These are phyloP conservation scores for Rutstroemia sp. DNA, from an alignment of 2,329 filamentous ascomycete genomes.

Conservation along the genomic window DNA sequence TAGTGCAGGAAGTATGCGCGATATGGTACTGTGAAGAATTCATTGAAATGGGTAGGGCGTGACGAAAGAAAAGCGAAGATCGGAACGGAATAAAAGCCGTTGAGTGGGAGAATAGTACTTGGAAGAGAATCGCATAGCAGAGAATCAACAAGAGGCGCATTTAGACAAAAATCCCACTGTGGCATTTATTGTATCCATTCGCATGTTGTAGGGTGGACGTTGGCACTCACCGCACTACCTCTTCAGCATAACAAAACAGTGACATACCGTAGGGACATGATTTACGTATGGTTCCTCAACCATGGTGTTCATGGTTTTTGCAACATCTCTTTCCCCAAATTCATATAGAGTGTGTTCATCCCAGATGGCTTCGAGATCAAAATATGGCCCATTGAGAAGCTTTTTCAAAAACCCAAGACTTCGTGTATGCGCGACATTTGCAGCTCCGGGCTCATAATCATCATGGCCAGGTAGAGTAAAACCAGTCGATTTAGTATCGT, in stretches of 20 bases:
- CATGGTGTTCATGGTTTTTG: conserved; percentile 74
- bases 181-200: too few species aligned
- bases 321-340: conserved; percentile 60
- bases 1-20: too few species aligned
- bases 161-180: too few species aligned
- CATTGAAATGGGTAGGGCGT: too few species aligned
- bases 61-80: too few species aligned
- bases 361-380: conserved; percentile 73
- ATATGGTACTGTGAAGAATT: too few species aligned
- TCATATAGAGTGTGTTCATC: conserved; percentile 69
- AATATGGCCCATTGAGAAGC: conserved; percentile 54
- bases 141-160: too few species aligned
- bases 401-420: conserved; percentile 59
- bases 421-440: conserved; percentile 52
- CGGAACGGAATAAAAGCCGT: too few species aligned
- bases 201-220: too few species aligned
- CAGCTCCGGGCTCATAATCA: conserved; percentile 39
- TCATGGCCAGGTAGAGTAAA: conserved; percentile 17
- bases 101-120: too few species aligned
- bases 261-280: conserved; percentile 59
- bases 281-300: conserved; percentile 74
- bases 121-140: too few species aligned
- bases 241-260: neutral
- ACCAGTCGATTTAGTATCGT: conserved; percentile 5
- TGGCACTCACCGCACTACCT: neutral